These are phyloP conservation scores for Iodosphaeria phyllophila DNA, from an alignment of 2,329 filamentous ascomycete genomes.

Conservation along the genomic window DNA sequence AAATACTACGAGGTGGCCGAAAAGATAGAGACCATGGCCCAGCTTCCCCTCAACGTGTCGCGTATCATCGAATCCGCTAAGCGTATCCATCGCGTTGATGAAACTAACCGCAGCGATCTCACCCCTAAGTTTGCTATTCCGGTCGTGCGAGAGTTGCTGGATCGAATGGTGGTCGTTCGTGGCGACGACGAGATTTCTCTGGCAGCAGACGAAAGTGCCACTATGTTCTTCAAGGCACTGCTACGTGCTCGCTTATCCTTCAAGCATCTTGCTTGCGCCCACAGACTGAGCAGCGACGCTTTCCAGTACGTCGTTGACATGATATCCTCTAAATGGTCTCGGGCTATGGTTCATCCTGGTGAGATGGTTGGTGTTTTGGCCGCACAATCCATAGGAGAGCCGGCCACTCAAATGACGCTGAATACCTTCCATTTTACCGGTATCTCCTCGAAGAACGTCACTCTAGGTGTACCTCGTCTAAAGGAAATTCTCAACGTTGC, in stretches of 20 bases:
- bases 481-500: constrained; percentile 99
- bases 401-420: constrained; percentile 96
- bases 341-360: constrained; percentile 72
- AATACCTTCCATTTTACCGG: constrained; percentile 99
- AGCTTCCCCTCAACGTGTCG: constrained; percentile 78
- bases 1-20: constrained; percentile 38
- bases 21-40: constrained; percentile 70
- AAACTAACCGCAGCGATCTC: constrained; percentile 70
- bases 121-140: constrained; percentile 77
- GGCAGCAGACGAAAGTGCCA: constrained; percentile 79
- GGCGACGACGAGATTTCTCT: constrained; percentile 64
- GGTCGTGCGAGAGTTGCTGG: constrained; percentile 54
- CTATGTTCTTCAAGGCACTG: constrained; percentile 80
- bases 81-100: constrained; percentile 78
- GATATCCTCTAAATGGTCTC: constrained; percentile 72
- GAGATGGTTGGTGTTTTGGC: constrained; percentile 98
- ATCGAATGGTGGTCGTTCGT: constrained; percentile 68
- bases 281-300: constrained; percentile 75
- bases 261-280: constrained; percentile 75
- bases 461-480: constrained; percentile 91
- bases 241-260: constrained; percentile 78
- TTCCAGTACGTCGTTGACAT: constrained; percentile 88
- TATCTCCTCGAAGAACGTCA: constrained; percentile 99
- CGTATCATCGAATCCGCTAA: constrained; percentile 84
- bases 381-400: constrained; percentile 96